Base-by-base conservation (phyloP, 306 rosid species). In the Cucurbita ficifolia region DNA sequence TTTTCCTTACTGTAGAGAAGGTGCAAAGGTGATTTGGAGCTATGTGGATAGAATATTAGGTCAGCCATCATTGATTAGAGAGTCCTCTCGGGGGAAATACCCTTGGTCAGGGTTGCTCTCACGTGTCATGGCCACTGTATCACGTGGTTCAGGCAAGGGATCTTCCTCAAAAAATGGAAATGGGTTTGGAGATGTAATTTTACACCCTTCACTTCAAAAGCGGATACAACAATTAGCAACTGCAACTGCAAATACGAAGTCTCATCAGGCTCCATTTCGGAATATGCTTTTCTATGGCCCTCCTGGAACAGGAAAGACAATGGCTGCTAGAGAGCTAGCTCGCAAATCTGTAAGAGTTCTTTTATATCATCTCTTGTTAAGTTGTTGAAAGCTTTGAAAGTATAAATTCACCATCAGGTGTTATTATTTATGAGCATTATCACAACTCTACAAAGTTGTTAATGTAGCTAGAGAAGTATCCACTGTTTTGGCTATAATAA, bases 281-380 rank as follows among this genome's bases (percentile, higher is more conserved):
- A 95, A 95, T 79, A 91, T 95, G 91, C 91, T 95, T 76, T 95
- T 95, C 77, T 95, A 95, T 82, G 97, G 99, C 19, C 96, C 99
- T 85, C 97, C 97, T 18, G 99, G 99, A 82, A 95, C 99, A 52
- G 99, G 99, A 75, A 95, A 95, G 74, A 95, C 99, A 64, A 89
- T 95, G 99, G 99, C 96, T 56, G 99, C 99, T 33, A 86, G 99
- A 80, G 97, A 91, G 85, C 75, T 95, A 78, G 99, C 99, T 82
- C 89, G 74, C 3, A 95, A 87, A 89, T 95, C 97, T 80, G 99
- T 95, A 91, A 35, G 96, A 60, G 38, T 68, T 78, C 78, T 17
- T n/a, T 39, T 46, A 59, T 19, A 40, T 51, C 59, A 33, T 36
- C 62, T 54, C 76, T 52, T 10, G 11, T 38, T 24, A 52, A 21